Conservation (phyloP, 352 stramenopile species). For the Phytophthora idaei region DNA sequence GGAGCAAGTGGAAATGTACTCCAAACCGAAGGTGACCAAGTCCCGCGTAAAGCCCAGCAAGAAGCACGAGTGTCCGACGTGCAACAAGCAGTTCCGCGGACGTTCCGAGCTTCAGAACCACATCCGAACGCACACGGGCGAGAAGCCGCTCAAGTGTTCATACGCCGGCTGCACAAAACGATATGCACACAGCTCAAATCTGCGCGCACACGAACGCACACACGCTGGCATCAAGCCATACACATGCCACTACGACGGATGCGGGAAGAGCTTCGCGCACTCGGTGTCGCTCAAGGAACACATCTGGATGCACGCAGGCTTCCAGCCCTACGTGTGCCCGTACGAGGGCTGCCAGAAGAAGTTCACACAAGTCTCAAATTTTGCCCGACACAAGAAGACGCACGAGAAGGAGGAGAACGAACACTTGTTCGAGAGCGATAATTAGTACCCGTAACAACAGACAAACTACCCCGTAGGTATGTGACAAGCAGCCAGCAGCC, state of each 20-base stretch:
- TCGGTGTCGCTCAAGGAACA: conserved; percentile 92
- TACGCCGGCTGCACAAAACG: conserved; percentile 87
- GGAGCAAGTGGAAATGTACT: conserved; percentile 90
- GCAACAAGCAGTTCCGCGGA: conserved; percentile 84
- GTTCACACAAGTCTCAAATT: conserved; percentile 91
- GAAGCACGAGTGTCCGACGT: conserved; percentile 88
- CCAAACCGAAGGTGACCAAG: conserved; percentile 87
- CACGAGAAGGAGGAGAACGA: conserved; percentile 80
- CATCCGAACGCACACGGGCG: conserved; percentile 89
- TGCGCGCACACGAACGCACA: conserved; percentile 91
- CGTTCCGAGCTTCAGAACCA: conserved; percentile 88
- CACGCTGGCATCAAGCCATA: conserved; percentile 92
- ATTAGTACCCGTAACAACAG: conserved; percentile 15
- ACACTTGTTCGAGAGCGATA: conserved; percentile 60
- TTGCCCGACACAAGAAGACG: conserved; percentile 88
- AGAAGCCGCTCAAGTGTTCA: conserved; percentile 90
- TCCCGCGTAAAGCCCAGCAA: conserved; percentile 87
- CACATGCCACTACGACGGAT: conserved; percentile 90
- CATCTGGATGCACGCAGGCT: conserved; percentile 91
- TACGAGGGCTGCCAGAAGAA: conserved; percentile 90
- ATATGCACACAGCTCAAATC: conserved; percentile 91
- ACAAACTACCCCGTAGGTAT: conserved; percentile 5
- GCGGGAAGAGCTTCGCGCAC: conserved; percentile 90
- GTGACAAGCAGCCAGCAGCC: not conserved
- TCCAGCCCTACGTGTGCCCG: conserved; percentile 92